A percentile compares a stretch with the other conserved stretches of the same genome.
Evolutionary conservation across 495 filamentous ascomycete species (phyloP).

Genomic region (Hypoxylon cercidicola): DNA sequence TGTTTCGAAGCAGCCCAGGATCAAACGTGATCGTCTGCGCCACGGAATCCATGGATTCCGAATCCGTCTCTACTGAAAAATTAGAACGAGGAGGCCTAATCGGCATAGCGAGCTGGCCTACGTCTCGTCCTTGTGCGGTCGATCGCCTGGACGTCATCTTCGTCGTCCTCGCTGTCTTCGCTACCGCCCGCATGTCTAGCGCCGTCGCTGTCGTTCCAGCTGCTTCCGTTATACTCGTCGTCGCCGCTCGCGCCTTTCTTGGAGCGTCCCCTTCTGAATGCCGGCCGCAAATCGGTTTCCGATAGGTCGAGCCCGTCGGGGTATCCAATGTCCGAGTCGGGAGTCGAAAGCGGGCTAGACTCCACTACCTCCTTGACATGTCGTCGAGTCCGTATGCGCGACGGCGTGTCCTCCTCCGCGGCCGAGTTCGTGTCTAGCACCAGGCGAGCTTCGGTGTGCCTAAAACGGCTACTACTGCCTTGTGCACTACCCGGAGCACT

Average conservation of each 20-base stretch:
- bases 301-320: slow-evolving; percentile 34
- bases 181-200: slow-evolving; percentile 32
- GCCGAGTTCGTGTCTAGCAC: slow-evolving; percentile 36
- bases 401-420: slow-evolving; percentile 31
- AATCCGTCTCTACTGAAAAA: too few species aligned
- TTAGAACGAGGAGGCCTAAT: slow-evolving; percentile 24
- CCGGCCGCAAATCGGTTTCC: slow-evolving; percentile 36
- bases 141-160: slow-evolving; percentile 27
- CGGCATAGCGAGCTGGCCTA: slow-evolving; percentile 42
- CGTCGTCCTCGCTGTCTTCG: slow-evolving; percentile 35
- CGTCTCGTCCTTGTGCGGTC: slow-evolving; percentile 38
- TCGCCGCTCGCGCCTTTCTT: slow-evolving; percentile 32
- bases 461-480: slow-evolving; percentile 30
- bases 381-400: slow-evolving; percentile 30
- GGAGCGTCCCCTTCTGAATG: slow-evolving; percentile 19
- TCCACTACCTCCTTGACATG: slow-evolving; percentile 26
- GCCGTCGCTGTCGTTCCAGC: slow-evolving; percentile 43
- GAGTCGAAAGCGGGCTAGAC: slow-evolving; percentile 44
- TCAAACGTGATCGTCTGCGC: too few species aligned
- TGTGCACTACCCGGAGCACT: slow-evolving; percentile 23
- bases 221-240: slow-evolving; percentile 41
- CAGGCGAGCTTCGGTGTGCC: slow-evolving; percentile 43
- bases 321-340: slow-evolving; percentile 25
- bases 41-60: too few species aligned
- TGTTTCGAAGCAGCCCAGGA: too few species aligned